Conservation (phyloP, 2,329 filamentous ascomycete genomes). For the Colletotrichum sp. region DNA sequence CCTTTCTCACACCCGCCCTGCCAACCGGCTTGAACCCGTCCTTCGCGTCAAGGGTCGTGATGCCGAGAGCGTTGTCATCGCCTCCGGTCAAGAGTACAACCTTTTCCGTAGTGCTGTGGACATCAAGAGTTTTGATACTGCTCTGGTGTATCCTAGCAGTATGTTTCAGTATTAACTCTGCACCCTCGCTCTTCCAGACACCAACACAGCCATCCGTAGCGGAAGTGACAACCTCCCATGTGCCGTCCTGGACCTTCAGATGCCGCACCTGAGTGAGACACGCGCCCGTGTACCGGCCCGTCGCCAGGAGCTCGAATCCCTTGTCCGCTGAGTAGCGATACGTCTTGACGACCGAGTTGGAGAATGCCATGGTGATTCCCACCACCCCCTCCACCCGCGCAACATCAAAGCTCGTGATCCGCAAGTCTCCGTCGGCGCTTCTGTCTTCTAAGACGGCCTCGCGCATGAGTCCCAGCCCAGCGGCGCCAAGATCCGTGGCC, state of each 20-base stretch:
- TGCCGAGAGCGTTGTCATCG: constrained; percentile 82
- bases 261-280: constrained; percentile 74
- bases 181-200: constrained; percentile 51
- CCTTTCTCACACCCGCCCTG: constrained; percentile 49
- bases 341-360: constrained; percentile 78
- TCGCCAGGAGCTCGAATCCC: constrained; percentile 55
- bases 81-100: constrained; percentile 75
- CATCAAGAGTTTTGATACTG: constrained; percentile 72
- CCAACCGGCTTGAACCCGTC: constrained; percentile 23
- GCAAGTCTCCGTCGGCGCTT: constrained; percentile 66
- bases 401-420: constrained; percentile 82
- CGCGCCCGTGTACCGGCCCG: constrained; percentile 69
- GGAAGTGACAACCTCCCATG: constrained; percentile 63
- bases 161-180: constrained; percentile 31
- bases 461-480: constrained; percentile 59
- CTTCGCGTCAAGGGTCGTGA: constrained; percentile 48
- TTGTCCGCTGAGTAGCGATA: constrained; percentile 51
- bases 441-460: constrained; percentile 60
- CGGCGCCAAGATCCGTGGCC: constrained; percentile 57
- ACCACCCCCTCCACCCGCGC: constrained; percentile 40
- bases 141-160: constrained; percentile 73
- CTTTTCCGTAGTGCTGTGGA: constrained; percentile 37
- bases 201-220: constrained; percentile 83
- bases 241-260: constrained; percentile 33
- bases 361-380: constrained; percentile 75